Percentiles rank a stretch among this genome's conserved stretches.
phyloP scores from a whole-genome alignment of 495 filamentous ascomycete genomes.

The Apodospora peruviana region DNA sequence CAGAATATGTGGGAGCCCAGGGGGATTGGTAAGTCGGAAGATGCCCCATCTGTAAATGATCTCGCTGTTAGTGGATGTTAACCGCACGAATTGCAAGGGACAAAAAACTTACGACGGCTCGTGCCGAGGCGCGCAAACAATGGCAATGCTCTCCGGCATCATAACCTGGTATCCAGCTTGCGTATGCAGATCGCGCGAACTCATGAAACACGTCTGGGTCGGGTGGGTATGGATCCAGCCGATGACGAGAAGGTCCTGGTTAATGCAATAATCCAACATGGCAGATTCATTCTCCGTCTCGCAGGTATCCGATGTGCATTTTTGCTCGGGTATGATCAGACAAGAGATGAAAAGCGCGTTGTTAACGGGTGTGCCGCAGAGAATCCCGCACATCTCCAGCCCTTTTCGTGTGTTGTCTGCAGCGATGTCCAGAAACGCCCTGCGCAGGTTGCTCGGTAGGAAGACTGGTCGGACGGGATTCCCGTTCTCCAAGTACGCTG shows the following conservation, averaged over 20 bases:
- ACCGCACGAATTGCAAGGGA: background rate
- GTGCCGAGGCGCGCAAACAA: conserved; percentile 87
- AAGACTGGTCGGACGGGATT: conserved; percentile 81
- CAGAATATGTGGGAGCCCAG: conserved; percentile 74
- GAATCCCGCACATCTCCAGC: conserved; percentile 89
- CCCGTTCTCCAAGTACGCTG: conserved; percentile 84
- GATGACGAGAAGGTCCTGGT: conserved; percentile 78
- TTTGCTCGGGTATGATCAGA: conserved; percentile 87
- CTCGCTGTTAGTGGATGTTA: conserved; percentile 2
- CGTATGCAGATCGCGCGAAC: conserved; percentile 86
- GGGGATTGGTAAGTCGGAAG: conserved; percentile 89
- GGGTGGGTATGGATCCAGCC: conserved; percentile 99
- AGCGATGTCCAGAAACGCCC: conserved; percentile 65
- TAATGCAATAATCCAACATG: conserved; percentile 81
- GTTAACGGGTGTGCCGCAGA: conserved; percentile 84
- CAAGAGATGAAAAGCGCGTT: conserved; percentile 88
- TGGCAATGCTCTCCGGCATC: conserved; percentile 92
- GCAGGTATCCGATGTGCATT: conserved; percentile 84
- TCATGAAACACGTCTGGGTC: conserved; percentile 96
- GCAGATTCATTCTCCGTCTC: conserved; percentile 81
- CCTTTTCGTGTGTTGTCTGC: conserved; percentile 69
- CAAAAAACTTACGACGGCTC: conserved; percentile 59
- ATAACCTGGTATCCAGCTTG: conserved; percentile 89
- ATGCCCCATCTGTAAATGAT: conserved; percentile 73
- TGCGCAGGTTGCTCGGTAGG: conserved; percentile 68